Evolutionary conservation across 2,329 filamentous ascomycete species (phyloP).

Genomic region (Elsinoe necatrix): DNA sequence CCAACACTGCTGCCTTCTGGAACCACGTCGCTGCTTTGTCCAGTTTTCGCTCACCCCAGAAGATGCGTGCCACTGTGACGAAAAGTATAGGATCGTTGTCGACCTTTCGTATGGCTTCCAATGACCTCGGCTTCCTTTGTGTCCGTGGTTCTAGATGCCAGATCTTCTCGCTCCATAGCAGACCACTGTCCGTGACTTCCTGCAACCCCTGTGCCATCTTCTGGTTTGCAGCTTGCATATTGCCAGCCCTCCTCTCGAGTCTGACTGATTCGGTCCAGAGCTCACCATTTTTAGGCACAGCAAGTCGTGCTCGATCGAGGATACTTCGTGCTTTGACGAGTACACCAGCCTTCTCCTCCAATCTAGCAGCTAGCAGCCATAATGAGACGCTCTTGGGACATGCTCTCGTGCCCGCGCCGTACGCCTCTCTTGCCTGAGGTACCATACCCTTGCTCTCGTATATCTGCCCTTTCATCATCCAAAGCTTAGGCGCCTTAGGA

Average conservation of each 20-base stretch:
- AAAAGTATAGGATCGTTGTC: conserved; percentile 87
- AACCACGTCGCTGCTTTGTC: conserved; percentile 97
- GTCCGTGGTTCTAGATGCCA: conserved; percentile 88
- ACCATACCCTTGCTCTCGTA: conserved; percentile 76
- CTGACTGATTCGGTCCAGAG: conserved; percentile 93
- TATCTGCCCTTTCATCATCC: conserved; percentile 98
- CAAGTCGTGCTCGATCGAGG: conserved; percentile 80
- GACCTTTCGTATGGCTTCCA: conserved; percentile 95
- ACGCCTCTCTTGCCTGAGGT: conserved; percentile 81
- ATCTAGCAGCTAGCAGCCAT: conserved; percentile 78
- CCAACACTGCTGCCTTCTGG: conserved; percentile 83
- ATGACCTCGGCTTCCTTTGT: conserved; percentile 79
- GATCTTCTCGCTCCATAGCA: conserved; percentile 90
- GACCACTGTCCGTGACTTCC: conserved; percentile 77
- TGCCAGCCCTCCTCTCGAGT: conserved; percentile 79
- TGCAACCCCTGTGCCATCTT: conserved; percentile 91
- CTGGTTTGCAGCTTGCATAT: conserved; percentile 73
- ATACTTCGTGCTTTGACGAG: conserved; percentile 89
- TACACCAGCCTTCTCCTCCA: conserved; percentile 78
- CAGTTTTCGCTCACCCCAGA: conserved; percentile 86
- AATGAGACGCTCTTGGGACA: conserved; percentile 76
- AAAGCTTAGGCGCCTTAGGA: conserved; percentile 77
- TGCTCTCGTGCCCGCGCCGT: conserved; percentile 76
- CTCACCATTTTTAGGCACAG: conserved; percentile 73
- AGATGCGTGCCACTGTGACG: conserved; percentile 85